A percentile compares a stretch with the other conserved stretches of the same genome.
Evolutionary conservation across 495 filamentous ascomycete genomes (phyloP).

Genomic region (Neohortaea acidophila): DNA sequence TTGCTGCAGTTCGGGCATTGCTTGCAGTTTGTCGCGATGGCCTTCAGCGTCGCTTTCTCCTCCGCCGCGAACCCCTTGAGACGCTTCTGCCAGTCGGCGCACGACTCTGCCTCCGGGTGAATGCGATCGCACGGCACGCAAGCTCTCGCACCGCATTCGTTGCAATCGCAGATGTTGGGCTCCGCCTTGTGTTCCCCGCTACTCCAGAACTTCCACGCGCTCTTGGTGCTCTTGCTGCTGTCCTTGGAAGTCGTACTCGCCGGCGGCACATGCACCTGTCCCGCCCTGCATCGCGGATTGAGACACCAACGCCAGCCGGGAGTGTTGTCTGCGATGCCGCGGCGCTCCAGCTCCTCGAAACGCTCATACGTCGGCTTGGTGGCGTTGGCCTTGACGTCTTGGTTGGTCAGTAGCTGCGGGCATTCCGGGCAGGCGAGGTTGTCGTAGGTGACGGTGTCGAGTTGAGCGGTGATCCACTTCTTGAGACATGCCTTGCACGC

Average conservation of each 20-base stretch:
- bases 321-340: conserved; percentile 7
- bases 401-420: conserved; percentile 7
- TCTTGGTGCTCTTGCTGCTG: not conserved
- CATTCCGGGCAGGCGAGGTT: conserved; percentile 12
- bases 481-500: conserved; percentile 12
- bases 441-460: conserved; percentile 10
- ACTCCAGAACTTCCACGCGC: conserved; percentile 1
- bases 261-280: conserved; percentile 6
- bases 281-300: not conserved
- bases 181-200: not conserved
- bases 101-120: conserved; percentile 28
- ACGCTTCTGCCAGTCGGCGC: conserved; percentile 23
- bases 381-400: conserved; percentile 4
- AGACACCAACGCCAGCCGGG: conserved; percentile 9
- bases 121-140: conserved; percentile 26
- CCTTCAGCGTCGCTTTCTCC: conserved; percentile 13
- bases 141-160: conserved; percentile 23
- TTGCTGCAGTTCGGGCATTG: conserved; percentile 21
- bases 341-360: conserved; percentile 14
- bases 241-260: not conserved
- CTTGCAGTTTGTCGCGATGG: conserved; percentile 18
- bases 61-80: conserved; percentile 17
- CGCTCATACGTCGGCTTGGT: conserved; percentile 2
- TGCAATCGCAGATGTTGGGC: conserved; percentile 22
- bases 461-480: conserved; percentile 5